Percentiles rank a stretch among this genome's conserved stretches.
Evolutionary conservation across 2,329 filamentous ascomycete genomes (phyloP).

Genomic region (Trichoderma sp.): DNA sequence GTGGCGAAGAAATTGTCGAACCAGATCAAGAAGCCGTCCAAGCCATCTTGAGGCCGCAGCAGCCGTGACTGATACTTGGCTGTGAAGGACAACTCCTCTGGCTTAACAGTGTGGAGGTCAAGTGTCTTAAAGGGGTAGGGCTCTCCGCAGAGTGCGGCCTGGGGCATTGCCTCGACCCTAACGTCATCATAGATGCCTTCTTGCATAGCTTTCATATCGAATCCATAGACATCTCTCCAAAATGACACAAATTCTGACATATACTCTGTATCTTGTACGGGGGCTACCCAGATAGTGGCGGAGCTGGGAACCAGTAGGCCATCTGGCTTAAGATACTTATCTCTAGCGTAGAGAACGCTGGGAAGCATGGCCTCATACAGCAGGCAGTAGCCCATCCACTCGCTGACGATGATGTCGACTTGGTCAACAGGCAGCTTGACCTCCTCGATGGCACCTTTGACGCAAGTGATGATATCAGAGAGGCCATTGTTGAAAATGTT

Average conservation of each 20-base stretch:
- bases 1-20: slow-evolving; percentile 92
- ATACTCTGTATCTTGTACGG: slow-evolving; percentile 77
- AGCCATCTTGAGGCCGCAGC: slow-evolving; percentile 62
- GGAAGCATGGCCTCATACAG: slow-evolving; percentile 97
- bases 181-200: slow-evolving; percentile 79
- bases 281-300: slow-evolving; percentile 80
- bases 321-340: slow-evolving; percentile 78
- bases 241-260: slow-evolving; percentile 77
- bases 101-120: slow-evolving; percentile 72
- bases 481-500: slow-evolving; percentile 84
- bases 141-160: slow-evolving; percentile 61
- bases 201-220: slow-evolving; percentile 92
- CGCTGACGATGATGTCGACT: slow-evolving; percentile 93
- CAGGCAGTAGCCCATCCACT: slow-evolving; percentile 97
- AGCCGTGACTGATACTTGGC: slow-evolving; percentile 67
- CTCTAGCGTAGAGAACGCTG: slow-evolving; percentile 84
- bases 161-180: slow-evolving; percentile 73
- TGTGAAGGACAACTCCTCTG: slow-evolving; percentile 76
- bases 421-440: slow-evolving; percentile 75
- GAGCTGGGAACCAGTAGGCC: slow-evolving; percentile 88
- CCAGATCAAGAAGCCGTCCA: slow-evolving; percentile 92
- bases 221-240: slow-evolving; percentile 93
- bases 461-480: slow-evolving; percentile 72
- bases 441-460: slow-evolving; percentile 87
- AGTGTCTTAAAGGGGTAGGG: slow-evolving; percentile 72